phyloP scores from a whole-genome alignment of 169 alveolate genomes.

The Cytauxzoon felis region DNA sequence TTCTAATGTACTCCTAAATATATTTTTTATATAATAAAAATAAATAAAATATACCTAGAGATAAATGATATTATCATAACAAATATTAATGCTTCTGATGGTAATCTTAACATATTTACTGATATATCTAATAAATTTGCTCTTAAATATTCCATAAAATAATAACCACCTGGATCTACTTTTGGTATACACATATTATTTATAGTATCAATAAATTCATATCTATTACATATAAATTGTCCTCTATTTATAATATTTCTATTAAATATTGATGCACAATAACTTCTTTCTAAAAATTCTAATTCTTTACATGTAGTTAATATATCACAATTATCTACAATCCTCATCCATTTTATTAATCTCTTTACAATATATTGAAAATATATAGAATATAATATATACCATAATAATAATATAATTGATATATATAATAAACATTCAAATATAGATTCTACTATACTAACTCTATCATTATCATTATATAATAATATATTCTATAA shows the following conservation, averaged over 20 bases:
- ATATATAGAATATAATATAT: conserved; percentile 30
- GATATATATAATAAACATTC: conserved; percentile 73
- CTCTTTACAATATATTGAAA: conserved; percentile 50
- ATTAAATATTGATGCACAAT: not conserved
- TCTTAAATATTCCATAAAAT: conserved; percentile 77
- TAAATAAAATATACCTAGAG: conserved; percentile 44
- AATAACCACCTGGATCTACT: conserved; percentile 73
- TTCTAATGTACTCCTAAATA: conserved; percentile 60
- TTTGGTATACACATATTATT: conserved; percentile 70
- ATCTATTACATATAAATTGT: conserved; percentile 65
- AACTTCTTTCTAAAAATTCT: conserved; percentile 30
- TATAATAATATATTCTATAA: not conserved
- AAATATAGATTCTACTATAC: conserved; percentile 51
- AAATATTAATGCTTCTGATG: conserved; percentile 65
- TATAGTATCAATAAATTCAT: conserved; percentile 74
- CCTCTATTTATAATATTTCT: conserved; percentile 42
- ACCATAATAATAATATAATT: conserved; percentile 53
- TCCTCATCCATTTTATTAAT: conserved; percentile 59
- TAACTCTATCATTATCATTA: not conserved
- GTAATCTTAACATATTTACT: conserved; percentile 69
- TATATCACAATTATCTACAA: conserved; percentile 63
- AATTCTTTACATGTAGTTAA: conserved; percentile 33
- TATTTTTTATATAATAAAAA: not conserved
- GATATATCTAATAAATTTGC: conserved; percentile 71
- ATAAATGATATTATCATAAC: conserved; percentile 54